Evolutionary conservation across 495 filamentous ascomycete genomes (phyloP).

Genomic region (Penicillium bialowiezense): DNA sequence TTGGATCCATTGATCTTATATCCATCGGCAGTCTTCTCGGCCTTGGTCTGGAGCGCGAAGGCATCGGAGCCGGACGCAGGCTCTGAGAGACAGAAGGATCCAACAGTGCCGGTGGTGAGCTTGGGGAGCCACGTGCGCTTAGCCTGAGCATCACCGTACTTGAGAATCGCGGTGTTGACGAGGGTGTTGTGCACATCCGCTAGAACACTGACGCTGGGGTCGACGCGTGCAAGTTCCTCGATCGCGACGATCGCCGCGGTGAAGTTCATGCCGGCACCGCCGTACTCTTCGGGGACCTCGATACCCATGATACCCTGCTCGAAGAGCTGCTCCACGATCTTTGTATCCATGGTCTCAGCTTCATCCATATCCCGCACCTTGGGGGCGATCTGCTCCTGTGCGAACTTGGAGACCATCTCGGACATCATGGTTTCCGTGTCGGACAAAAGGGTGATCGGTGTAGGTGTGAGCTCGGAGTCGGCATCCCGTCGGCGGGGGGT

Average conservation of each 20-base stretch:
- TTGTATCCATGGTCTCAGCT: slow-evolving; percentile 86
- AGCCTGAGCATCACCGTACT: slow-evolving; percentile 70
- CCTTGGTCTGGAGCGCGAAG: slow-evolving; percentile 89
- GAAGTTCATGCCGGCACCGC: slow-evolving; percentile 98
- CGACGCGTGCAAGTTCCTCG: slow-evolving; percentile 91
- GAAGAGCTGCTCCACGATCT: slow-evolving; percentile 86
- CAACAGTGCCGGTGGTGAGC: slow-evolving; percentile 86
- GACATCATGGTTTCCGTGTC: slow-evolving; percentile 88
- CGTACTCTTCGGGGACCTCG: slow-evolving; percentile 95
- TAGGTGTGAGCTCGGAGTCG: slow-evolving; percentile 73
- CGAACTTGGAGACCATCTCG: slow-evolving; percentile 88
- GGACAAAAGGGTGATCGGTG: slow-evolving; percentile 88
- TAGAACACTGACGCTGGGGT: slow-evolving; percentile 91
- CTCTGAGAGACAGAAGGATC: slow-evolving; percentile 95
- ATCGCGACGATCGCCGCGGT: slow-evolving; percentile 93
- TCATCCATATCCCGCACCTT: slow-evolving; percentile 98
- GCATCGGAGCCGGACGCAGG: slow-evolving; percentile 92
- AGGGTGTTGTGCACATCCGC: slow-evolving; percentile 97
- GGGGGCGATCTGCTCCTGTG: slow-evolving; percentile 80
- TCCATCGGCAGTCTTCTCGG: slow-evolving; percentile 69
- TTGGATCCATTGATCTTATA: slow-evolving; percentile 89
- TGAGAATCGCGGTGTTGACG: slow-evolving; percentile 89
- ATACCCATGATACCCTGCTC: slow-evolving; percentile 98
- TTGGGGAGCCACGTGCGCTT: slow-evolving; percentile 84
- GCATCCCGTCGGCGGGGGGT: slow-evolving; percentile 56